These are phyloP conservation scores for Nakaseomyces delphensis DNA, from an alignment of 1,139 yeast genomes.

Conservation along the genomic window DNA sequence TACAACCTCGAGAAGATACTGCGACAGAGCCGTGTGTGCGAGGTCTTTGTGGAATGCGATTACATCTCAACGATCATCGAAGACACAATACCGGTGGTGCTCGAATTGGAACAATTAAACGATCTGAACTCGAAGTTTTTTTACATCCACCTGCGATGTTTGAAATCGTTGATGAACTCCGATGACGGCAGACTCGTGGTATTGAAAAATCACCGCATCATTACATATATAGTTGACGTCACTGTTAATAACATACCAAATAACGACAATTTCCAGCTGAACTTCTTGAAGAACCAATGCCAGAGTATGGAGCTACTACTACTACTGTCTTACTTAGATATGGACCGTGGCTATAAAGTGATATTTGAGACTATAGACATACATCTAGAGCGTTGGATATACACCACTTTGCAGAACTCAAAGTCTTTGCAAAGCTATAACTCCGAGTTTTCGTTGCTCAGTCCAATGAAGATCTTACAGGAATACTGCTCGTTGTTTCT, in stretches of 20 bases:
- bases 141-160: conserved; percentile 15
- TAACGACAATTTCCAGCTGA: background rate
- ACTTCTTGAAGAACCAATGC: conserved; percentile 8
- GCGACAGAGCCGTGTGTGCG: conserved; percentile 9
- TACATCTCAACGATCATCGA: conserved; percentile 10
- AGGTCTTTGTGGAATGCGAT: conserved; percentile 9
- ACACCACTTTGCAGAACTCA: conserved; percentile 4
- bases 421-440: conserved; percentile 1
- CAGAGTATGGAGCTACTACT: conserved; percentile 13
- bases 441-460: conserved; percentile 8
- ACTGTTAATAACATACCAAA: background rate
- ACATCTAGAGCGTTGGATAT: background rate
- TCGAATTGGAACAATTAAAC: conserved; percentile 2
- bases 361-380: conserved; percentile 5
- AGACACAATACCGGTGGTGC: conserved; percentile 2
- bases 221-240: background rate
- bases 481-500: conserved; percentile 14
- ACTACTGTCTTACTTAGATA: conserved; percentile 12
- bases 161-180: conserved; percentile 12
- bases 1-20: conserved; percentile 14
- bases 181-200: conserved; percentile 1
- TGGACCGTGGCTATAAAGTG: conserved; percentile 5
- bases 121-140: conserved; percentile 3
- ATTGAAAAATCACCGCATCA: background rate
- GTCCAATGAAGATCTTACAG: conserved; percentile 12